Base-by-base conservation (phyloP, 331 rosid species). In the Dryas integrifolia region DNA sequence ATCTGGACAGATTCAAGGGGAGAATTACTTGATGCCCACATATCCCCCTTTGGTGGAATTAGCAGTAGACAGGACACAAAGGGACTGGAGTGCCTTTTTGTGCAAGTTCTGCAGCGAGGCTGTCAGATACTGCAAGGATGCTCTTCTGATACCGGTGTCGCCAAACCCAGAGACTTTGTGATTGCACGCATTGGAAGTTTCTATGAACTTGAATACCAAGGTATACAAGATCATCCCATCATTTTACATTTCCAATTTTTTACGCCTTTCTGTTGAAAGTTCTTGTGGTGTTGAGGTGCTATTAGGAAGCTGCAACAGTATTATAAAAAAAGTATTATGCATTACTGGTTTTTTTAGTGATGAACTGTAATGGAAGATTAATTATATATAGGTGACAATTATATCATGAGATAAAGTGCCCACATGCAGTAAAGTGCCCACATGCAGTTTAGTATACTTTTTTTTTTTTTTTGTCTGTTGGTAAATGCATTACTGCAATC, bases 51-150 rank as follows among this genome's bases (percentile, higher is more conserved):
- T 70, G 98, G 97, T 80, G 98, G 98, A 82, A 94, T 94, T 58
- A 94, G 98, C 87, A 89, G 98, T 75, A 89, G 98, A 83, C 98
- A 94, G 86, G 98, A 94, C 80, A 94, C 98, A 8, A 94, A 94
- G 88, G 98, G 97, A 51, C 87, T 94, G 71, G 97, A 94, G 71
- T 91, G 98, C 83, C 91, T 94, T 64, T 94, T 94, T 84, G 88
- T 85, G 58, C 98, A 94, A 85, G 91, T 94, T 80, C 90, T 94
- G 79, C 98, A 94, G 85, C 98, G 89, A 88, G 97, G 98, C 72
- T 94, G 96, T 82, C 88, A 82, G 74, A 89, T 94, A 75, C 96
- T 94, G 74, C 98, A 94, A 83, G 86, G 91, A 58, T 91, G 97
- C 82, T 79, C 86, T 72, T 67, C 84, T 35, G 98, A 94, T 77